Evolutionary conservation across 225 moss, liverwort and hornwort genomes (phyloP), one percentile per base, ranked within the genome.

Genomic region (Pseudoscleropodium purum): DNA sequence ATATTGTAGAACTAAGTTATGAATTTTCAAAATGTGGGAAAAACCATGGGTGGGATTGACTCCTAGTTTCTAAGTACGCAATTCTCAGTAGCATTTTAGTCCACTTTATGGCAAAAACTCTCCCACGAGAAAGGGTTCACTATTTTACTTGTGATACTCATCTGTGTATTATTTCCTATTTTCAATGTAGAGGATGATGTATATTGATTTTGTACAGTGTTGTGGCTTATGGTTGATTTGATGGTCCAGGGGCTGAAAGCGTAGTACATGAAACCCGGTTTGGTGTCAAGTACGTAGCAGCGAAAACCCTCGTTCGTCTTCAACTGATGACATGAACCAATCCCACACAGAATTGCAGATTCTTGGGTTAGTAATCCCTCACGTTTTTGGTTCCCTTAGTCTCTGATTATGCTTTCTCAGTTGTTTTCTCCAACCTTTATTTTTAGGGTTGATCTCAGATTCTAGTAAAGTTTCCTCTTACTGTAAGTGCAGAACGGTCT

Each of bases 311-410:
- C 92, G 91, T 66, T 85, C 94, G 76, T 93, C 92, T 43, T 92
- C 92, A 74, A 66, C 84, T 43, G 89, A 87, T 59, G 92, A 95
- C 74, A 66, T 94, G 90, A 83, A 94, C 88, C 90, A 92, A 75
- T 93, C 94, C 49, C 95, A 94, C 86, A 88, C 84, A 41, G 95
- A 94, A 65, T 83, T 95, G 87, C 94, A 93, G 86, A 91, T 95
- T 85, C 79, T 95, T 26, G 78, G 93, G 95, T 94, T 27, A 65
- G 89, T 88, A 54, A 61, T 57, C 62, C 34, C 34, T 45, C 57
- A 11, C 65, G 56, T 26, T 70, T 89, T 60, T 5, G 34, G 39
- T 70, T n/a, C n/a, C 13, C 10, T 33, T 2, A n/a, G 20, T 52
- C 60, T 75, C 68, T 65, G 29, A 52, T 54, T 33, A 31, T 86